Evolutionary conservation across 306 rosid genomes (phyloP).

Genomic region (Rubus idaeus): DNA sequence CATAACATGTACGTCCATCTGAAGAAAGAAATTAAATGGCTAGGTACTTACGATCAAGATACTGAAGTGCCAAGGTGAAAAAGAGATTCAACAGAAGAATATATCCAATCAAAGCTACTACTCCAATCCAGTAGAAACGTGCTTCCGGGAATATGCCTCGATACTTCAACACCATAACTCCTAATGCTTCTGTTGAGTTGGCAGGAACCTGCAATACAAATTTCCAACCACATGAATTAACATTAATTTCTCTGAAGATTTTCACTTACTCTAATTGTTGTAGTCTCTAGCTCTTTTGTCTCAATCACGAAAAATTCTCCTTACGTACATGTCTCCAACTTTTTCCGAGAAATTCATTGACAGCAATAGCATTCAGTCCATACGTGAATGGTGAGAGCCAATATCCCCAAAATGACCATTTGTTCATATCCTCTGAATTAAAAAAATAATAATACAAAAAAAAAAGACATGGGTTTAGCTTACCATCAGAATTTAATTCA

Average conservation of each 20-base stretch:
- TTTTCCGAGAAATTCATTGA: slow-evolving; percentile 74
- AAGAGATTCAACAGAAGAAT: slow-evolving; percentile 58
- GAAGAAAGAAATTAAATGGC: neutral
- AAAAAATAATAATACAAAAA: neutral
- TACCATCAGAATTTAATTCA: neutral
- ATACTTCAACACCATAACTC: slow-evolving; percentile 53
- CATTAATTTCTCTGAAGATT: neutral
- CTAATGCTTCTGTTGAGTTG: slow-evolving; percentile 54
- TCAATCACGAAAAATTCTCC: too few relatives aligned
- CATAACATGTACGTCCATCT: neutral
- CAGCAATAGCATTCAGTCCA: slow-evolving; percentile 72
- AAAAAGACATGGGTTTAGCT: neutral
- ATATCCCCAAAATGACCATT: slow-evolving; percentile 80
- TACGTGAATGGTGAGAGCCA: slow-evolving; percentile 86
- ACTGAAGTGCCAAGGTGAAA: slow-evolving; percentile 59
- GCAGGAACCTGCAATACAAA: slow-evolving; percentile 42
- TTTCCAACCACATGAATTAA: neutral
- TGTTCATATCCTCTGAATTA: slow-evolving; percentile 50
- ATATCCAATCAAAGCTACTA: slow-evolving; percentile 64
- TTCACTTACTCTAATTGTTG: neutral
- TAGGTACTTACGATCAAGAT: slow-evolving; percentile 54
- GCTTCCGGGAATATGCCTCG: slow-evolving; percentile 64
- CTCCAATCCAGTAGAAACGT: slow-evolving; percentile 79
- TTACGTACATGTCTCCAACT: slow-evolving; percentile 65
- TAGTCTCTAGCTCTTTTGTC: too few relatives aligned